Evolutionary conservation across 495 filamentous ascomycete genomes (phyloP).

Genomic region (Neurospora tetraspora): DNA sequence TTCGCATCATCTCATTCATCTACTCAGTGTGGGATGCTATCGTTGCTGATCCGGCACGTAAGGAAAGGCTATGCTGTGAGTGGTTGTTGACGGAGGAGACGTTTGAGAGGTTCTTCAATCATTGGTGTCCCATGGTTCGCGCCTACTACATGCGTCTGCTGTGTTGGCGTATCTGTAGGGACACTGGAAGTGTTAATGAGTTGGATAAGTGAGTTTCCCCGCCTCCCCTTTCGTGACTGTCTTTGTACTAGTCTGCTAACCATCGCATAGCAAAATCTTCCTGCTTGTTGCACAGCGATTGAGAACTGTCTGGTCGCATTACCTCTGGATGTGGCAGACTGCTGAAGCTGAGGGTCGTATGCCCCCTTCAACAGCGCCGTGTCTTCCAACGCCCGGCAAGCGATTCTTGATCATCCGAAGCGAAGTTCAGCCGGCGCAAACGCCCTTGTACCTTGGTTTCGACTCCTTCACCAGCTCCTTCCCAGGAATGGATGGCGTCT

Average conservation of each 20-base stretch:
- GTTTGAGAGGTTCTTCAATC: constrained; percentile 81
- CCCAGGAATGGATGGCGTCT: not conserved
- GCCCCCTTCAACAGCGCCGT: constrained; percentile 68
- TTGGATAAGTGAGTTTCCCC: constrained; percentile 55
- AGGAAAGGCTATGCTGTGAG: constrained; percentile 60
- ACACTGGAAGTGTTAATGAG: constrained; percentile 54
- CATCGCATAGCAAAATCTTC: constrained; percentile 50
- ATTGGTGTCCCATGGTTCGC: constrained; percentile 98
- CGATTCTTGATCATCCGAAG: constrained; percentile 86
- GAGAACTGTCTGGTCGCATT: constrained; percentile 67
- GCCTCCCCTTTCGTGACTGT: constrained; percentile 18
- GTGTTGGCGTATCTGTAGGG: constrained; percentile 84
- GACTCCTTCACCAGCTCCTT: constrained; percentile 24
- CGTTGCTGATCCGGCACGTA: constrained; percentile 53
- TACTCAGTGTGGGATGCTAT: constrained; percentile 75
- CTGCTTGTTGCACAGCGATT: constrained; percentile 58
- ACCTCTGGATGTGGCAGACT: constrained; percentile 59
- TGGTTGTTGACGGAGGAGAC: constrained; percentile 71
- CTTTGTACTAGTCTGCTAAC: constrained; percentile 1
- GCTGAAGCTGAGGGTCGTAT: constrained; percentile 45
- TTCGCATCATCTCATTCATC: constrained; percentile 78
- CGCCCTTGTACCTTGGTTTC: constrained; percentile 31
- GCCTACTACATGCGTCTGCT: constrained; percentile 90
- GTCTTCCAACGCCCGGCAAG: constrained; percentile 81
- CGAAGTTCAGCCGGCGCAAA: constrained; percentile 53